Evolutionary conservation across 768 basidiomycete species (phyloP), one percentile per base, ranked within the genome.

Genomic region (Agrocybe chaxingu): DNA sequence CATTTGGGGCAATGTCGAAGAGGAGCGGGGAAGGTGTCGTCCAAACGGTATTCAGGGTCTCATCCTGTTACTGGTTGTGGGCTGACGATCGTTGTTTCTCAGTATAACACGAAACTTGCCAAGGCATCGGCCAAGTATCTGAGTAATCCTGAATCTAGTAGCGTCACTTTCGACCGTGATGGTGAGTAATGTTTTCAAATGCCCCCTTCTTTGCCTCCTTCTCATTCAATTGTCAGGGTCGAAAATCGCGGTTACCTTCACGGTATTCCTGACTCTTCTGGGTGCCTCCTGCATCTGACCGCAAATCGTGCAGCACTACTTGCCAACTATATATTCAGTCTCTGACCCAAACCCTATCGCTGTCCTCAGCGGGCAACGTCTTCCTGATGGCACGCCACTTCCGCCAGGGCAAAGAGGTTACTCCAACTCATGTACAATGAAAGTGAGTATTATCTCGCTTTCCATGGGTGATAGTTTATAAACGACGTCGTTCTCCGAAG

Each of bases 391-490:
- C 34, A 72, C 69, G 4, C 75, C 75, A 4, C 62, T 78, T 30
- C 66, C 75, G 34, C 30, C 67, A 6, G 71, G 71, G 33, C 68
- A 80, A 56, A 69, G 79, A 45, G 74, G 79, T 3, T 92, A 89
- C 63, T 73, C 72, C 0, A 91, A 92, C 62, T 77, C 78, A 0
- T 88, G 85, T 52, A 90, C 89, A 1, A 89, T 87, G 74, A 92
- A 92, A 75, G 89, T 84, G 48, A n/a, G 60, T 42, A 11, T 44
- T 47, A 50, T 42, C n/a, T 10, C 13, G 48, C 29, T 39, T 24
- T 44, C 7, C n/a, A 50, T 32, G 9, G n/a, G n/a, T 3, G 19
- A 16, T 7, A 18, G 24, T 10, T 39, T 44, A 45, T 36, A 7
- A 36, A 42, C 38, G 39, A 29, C 18, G 8, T 54, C 29, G 2